Percentiles rank a stretch among this genome's conserved stretches.
Conservation (phyloP, 768 basidiomycete species). For the Lentinula lateritia region DNA sequence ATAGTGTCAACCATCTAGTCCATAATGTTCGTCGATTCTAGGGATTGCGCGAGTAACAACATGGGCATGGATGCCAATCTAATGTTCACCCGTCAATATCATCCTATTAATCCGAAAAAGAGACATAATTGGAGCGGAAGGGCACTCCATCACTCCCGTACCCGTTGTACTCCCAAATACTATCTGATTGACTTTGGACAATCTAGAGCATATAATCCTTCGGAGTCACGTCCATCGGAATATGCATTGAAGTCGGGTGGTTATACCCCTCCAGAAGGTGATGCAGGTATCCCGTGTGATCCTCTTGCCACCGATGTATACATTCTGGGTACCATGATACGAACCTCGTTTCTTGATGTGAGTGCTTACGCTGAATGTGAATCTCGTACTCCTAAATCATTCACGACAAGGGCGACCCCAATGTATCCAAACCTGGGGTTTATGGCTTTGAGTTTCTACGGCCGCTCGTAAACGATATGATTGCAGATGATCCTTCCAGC, state of each 20-base stretch:
- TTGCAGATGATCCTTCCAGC: too few species aligned
- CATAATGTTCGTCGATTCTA: not conserved
- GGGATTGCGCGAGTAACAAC: not conserved
- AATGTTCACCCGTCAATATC: not conserved
- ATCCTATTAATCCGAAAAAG: not conserved
- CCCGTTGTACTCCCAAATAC: constrained; percentile 25
- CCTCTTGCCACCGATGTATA: constrained; percentile 42
- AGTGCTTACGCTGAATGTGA: not conserved
- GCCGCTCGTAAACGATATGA: too few species aligned
- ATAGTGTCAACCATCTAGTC: not conserved
- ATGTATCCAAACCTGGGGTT: not conserved
- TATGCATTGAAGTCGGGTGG: constrained; percentile 34
- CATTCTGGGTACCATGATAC: constrained; percentile 33
- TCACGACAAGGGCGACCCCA: not conserved
- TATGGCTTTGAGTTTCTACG: not conserved
- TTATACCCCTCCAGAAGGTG: constrained; percentile 32
- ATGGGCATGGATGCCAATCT: not conserved
- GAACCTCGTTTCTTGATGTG: constrained; percentile 9
- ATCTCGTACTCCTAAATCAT: not conserved
- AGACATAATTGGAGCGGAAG: constrained; percentile 3
- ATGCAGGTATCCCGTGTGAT: constrained; percentile 18
- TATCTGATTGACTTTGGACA: constrained; percentile 35
- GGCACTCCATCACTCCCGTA: constrained; percentile 17
- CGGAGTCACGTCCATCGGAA: constrained; percentile 19
- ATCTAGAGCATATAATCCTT: constrained; percentile 21